Evolutionary conservation across 2,329 filamentous ascomycete species (phyloP).

Genomic region (Cladophialophora immunda): DNA sequence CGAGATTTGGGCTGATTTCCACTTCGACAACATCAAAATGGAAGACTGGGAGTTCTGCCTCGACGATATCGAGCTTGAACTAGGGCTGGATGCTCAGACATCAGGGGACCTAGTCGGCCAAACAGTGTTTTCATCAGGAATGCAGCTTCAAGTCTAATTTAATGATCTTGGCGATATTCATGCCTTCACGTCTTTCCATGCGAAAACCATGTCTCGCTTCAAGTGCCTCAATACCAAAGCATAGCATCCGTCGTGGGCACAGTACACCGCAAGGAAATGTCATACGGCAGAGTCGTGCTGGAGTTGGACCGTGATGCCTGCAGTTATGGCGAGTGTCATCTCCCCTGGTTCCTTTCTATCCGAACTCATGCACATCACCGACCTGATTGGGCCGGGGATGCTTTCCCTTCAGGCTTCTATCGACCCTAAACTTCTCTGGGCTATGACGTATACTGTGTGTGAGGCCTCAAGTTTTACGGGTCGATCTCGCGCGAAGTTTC

Average conservation of each 20-base stretch:
- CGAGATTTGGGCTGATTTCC: conserved; percentile 41
- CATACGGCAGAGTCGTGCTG: not conserved
- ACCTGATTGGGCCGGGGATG: conserved; percentile 15
- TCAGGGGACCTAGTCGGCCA: not conserved
- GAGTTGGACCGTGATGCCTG: not conserved
- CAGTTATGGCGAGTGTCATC: too few relatives aligned
- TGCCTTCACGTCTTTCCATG: not conserved
- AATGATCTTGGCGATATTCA: not conserved
- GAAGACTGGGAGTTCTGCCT: conserved; percentile 44
- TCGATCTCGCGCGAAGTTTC: conserved; percentile 18
- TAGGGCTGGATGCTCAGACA: not conserved
- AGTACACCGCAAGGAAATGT: too few relatives aligned
- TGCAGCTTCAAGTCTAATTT: not conserved
- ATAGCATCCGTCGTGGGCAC: too few relatives aligned
- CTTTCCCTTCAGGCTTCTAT: not conserved
- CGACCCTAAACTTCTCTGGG: conserved; percentile 3
- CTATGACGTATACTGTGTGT: not conserved
- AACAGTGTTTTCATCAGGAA: not conserved
- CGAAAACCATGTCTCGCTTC: too few relatives aligned
- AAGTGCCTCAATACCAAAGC: too few relatives aligned
- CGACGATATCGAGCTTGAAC: conserved; percentile 39
- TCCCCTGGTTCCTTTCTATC: too few relatives aligned
- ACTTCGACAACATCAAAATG: conserved; percentile 31
- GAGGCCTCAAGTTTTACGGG: not conserved
- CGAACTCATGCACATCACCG: not conserved